phyloP scores from a whole-genome alignment of 495 filamentous ascomycete species.

The Halenospora varia region DNA sequence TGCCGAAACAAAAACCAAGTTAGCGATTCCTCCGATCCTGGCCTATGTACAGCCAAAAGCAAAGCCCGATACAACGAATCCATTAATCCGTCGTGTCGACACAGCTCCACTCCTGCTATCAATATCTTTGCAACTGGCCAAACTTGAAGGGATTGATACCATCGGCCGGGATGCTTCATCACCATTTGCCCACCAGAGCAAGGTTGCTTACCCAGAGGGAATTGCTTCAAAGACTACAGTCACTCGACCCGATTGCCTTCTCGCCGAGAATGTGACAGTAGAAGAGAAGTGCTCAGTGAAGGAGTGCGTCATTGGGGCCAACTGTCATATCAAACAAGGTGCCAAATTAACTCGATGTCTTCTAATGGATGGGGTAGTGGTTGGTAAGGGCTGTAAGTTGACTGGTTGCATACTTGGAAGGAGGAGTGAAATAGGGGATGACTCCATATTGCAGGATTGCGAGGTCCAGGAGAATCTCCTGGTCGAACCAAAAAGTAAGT shows the following conservation, averaged over 20 bases:
- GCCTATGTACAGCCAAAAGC: conserved; percentile 66
- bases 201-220: conserved; percentile 74
- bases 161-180: conserved; percentile 52
- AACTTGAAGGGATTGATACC: conserved; percentile 63
- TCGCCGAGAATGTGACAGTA: conserved; percentile 82
- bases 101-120: conserved; percentile 75
- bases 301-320: conserved; percentile 79
- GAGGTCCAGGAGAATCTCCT: conserved; percentile 83
- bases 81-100: conserved; percentile 82
- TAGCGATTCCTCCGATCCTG: conserved; percentile 63
- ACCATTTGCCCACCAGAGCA: conserved; percentile 68
- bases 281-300: conserved; percentile 83
- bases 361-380: conserved; percentile 83
- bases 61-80: conserved; percentile 27
- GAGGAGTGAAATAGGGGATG: conserved; percentile 69
- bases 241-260: conserved; percentile 67
- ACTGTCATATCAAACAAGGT: conserved; percentile 75
- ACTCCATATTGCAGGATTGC: conserved; percentile 74
- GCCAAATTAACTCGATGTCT: conserved; percentile 78
- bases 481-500: conserved; percentile 75
- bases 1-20: conserved; percentile 2
- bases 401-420: conserved; percentile 81
- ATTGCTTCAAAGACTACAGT: conserved; percentile 75
- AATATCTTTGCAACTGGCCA: conserved; percentile 81
- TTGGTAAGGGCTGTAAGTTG: conserved; percentile 71